phyloP scores from a whole-genome alignment of 495 filamentous ascomycete species.

The Cercophora sp. region DNA sequence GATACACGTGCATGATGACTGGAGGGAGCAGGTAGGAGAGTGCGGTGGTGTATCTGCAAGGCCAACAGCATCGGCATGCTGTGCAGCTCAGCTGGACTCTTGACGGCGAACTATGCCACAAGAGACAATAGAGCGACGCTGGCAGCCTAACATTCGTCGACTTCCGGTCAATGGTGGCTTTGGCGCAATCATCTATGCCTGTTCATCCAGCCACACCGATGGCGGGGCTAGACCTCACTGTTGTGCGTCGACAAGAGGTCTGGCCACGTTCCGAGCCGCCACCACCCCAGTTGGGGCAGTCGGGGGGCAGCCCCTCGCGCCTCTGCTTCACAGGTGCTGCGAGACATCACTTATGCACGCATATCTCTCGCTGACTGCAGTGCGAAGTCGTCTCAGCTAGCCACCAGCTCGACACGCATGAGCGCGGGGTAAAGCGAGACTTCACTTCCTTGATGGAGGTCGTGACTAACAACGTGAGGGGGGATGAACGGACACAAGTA shows the following conservation, averaged over 20 bases:
- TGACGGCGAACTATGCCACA: neutral
- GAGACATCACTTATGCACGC: neutral
- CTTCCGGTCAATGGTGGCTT: too few relatives aligned
- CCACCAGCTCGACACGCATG: neutral
- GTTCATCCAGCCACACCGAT: neutral
- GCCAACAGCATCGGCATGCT: neutral
- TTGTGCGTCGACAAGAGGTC: neutral
- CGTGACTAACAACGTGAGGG: neutral
- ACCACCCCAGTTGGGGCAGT: neutral
- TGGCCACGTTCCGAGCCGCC: neutral
- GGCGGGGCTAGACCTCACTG: neutral
- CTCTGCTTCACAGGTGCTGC: neutral
- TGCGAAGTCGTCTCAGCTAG: neutral
- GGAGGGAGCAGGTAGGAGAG: neutral
- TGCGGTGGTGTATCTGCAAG: too few relatives aligned
- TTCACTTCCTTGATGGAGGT: neutral
- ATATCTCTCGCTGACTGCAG: too few relatives aligned
- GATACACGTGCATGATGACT: neutral
- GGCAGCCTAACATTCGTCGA: neutral
- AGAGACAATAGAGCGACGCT: too few relatives aligned
- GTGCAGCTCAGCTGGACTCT: neutral
- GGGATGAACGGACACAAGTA: neutral
- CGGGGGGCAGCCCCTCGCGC: neutral
- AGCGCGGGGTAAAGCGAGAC: neutral
- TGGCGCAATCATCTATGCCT: neutral